These are phyloP conservation scores for Hypoxylon sp. DNA, from an alignment of 2,329 filamentous ascomycete genomes.

Conservation along the genomic window DNA sequence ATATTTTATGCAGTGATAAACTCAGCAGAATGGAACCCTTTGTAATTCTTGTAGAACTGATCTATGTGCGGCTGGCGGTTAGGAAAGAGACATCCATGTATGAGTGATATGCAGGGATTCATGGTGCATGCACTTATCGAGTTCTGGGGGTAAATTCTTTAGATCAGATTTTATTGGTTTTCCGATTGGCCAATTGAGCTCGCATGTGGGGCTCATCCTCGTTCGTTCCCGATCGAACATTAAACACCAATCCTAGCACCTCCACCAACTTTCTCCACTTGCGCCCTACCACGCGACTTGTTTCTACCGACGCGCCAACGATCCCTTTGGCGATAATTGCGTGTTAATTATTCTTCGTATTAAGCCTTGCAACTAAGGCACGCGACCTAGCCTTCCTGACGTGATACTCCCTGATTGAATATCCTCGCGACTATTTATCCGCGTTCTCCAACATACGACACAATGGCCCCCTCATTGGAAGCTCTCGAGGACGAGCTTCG, in stretches of 20 bases:
- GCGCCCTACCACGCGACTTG: slow-evolving; percentile 27
- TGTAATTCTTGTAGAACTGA: too few relatives aligned
- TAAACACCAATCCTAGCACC: background rate
- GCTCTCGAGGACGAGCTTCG: slow-evolving; percentile 57
- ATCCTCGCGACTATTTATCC: background rate
- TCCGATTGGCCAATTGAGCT: slow-evolving; percentile 31
- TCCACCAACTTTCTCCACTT: slow-evolving; percentile 28
- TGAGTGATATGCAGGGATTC: too few relatives aligned
- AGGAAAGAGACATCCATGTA: too few relatives aligned
- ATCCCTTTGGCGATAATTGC: slow-evolving; percentile 3
- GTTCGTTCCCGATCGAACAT: background rate
- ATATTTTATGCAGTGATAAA: too few relatives aligned
- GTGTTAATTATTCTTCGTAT: background rate
- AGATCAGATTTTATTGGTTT: too few relatives aligned
- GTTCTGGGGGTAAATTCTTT: too few relatives aligned
- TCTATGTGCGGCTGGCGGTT: too few relatives aligned
- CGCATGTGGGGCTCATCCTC: slow-evolving; percentile 4
- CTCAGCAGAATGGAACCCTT: too few relatives aligned
- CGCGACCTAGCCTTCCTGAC: too few relatives aligned
- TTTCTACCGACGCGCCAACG: slow-evolving; percentile 25
- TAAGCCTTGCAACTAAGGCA: background rate
- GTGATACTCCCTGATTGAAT: background rate
- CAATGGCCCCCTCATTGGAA: slow-evolving; percentile 54
- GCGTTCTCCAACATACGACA: too few relatives aligned
- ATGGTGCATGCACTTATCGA: too few relatives aligned